Percentiles rank a stretch among this genome's conserved stretches.
Evolutionary conservation across 176 grass and related monocot species (phyloP).

Genomic region (Oryza glumipatula): DNA sequence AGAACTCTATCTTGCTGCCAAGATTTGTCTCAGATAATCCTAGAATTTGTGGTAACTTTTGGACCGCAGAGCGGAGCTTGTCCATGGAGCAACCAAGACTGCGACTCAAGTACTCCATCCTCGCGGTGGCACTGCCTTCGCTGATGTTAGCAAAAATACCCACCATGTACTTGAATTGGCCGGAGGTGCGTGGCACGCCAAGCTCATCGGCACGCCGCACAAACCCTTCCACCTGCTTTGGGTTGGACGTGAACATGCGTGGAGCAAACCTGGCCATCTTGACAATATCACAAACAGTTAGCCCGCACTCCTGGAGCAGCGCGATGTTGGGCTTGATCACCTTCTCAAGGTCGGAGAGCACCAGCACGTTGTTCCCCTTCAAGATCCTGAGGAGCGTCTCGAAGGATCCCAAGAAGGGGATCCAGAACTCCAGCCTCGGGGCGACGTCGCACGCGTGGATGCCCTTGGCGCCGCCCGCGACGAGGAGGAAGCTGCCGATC

Average conservation of each 20-base stretch:
- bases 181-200: not conserved
- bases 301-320: not conserved
- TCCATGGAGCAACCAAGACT: constrained; percentile 23
- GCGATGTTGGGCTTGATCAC: not conserved
- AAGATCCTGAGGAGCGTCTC: no score
- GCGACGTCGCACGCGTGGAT: no score
- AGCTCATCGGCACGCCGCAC: not conserved
- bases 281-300: not conserved
- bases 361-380: no score
- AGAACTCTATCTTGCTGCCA: constrained; percentile 18
- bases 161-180: not conserved
- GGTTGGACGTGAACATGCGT: not conserved
- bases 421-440: no score
- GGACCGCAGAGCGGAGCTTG: not conserved
- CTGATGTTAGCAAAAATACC: not conserved
- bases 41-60: not conserved
- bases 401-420: no score
- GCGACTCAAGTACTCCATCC: constrained; percentile 17
- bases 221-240: not conserved
- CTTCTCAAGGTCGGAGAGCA: no score
- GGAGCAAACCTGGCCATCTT: not conserved
- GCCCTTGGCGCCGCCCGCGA: not conserved
- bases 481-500: not conserved
- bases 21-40: not conserved
- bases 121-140: not conserved